Evolutionary conservation across 1,284 basidiomycete genomes (phyloP).

Genomic region (Pseudozyma thailandica): DNA sequence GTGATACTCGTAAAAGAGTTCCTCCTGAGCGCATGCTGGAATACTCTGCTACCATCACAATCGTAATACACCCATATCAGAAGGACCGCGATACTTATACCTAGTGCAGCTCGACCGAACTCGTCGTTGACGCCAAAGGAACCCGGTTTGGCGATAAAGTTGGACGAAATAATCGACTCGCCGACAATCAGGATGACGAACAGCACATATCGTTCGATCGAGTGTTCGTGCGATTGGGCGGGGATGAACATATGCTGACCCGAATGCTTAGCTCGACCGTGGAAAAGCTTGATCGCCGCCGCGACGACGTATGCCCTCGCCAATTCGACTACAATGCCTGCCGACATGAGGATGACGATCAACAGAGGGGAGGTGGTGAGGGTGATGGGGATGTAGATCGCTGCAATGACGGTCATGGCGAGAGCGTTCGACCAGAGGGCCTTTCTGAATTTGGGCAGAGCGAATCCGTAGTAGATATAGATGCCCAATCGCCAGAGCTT

Average conservation of each 20-base stretch:
- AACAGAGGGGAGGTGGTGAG: slow-evolving; percentile 28
- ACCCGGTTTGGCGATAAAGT: slow-evolving; percentile 33
- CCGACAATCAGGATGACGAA: slow-evolving; percentile 64
- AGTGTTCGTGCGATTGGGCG: slow-evolving; percentile 57
- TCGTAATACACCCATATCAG: slow-evolving; percentile 66
- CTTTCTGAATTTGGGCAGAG: slow-evolving; percentile 60
- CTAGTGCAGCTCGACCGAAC: slow-evolving; percentile 57
- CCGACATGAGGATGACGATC: slow-evolving; percentile 47
- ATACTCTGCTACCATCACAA: slow-evolving; percentile 59
- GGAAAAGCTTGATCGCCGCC: slow-evolving; percentile 44
- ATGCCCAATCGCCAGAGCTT: slow-evolving; percentile 52
- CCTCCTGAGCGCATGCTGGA: slow-evolving; percentile 64
- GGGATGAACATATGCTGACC: slow-evolving; percentile 59
- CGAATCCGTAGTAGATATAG: slow-evolving; percentile 58
- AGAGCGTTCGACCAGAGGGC: slow-evolving; percentile 58
- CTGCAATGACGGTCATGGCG: slow-evolving; percentile 42
- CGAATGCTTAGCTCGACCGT: slow-evolving; percentile 39
- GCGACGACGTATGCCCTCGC: slow-evolving; percentile 47
- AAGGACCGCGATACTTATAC: slow-evolving; percentile 58
- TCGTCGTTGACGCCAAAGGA: slow-evolving; percentile 39
- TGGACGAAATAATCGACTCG: slow-evolving; percentile 55
- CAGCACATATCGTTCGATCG: slow-evolving; percentile 55
- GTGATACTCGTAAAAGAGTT: slow-evolving; percentile 61
- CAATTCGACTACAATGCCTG: slow-evolving; percentile 56
- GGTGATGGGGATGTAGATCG: slow-evolving; percentile 59